Conservation (phyloP, 768 basidiomycete genomes). For the Xerocomus brunneocitrinus region DNA sequence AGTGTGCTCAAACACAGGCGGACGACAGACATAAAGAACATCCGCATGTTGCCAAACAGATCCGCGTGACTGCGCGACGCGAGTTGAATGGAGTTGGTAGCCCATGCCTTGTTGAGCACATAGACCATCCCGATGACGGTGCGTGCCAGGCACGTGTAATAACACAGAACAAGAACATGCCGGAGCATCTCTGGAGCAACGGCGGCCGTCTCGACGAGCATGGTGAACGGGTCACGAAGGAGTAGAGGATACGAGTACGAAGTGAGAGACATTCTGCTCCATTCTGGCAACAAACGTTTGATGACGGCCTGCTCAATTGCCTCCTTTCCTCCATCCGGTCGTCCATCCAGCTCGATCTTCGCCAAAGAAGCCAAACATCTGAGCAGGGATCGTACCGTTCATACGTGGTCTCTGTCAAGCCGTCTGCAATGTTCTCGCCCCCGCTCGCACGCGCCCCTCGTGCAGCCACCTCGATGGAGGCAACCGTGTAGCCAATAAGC, state of each 20-base stretch:
- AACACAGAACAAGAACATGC: slow-evolving; percentile 82
- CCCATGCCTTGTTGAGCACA: slow-evolving; percentile 68
- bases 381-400: slow-evolving; percentile 74
- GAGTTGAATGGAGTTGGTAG: slow-evolving; percentile 43
- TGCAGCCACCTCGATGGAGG: slow-evolving; percentile 73
- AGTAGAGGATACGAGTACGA: slow-evolving; percentile 83
- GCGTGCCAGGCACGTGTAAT: slow-evolving; percentile 86
- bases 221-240: slow-evolving; percentile 83
- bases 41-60: slow-evolving; percentile 78
- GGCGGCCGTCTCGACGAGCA: slow-evolving; percentile 86
- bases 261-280: slow-evolving; percentile 80
- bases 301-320: slow-evolving; percentile 81
- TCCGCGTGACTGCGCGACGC: slow-evolving; percentile 53
- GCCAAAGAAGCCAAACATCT: slow-evolving; percentile 64
- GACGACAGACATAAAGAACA: slow-evolving; percentile 89
- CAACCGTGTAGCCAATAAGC: slow-evolving; percentile 82
- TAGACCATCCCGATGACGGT: slow-evolving; percentile 84
- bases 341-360: slow-evolving; percentile 60
- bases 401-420: slow-evolving; percentile 64
- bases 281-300: slow-evolving; percentile 86
- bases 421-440: slow-evolving; percentile 57
- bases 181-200: slow-evolving; percentile 86
- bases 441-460: slow-evolving; percentile 54
- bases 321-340: slow-evolving; percentile 71
- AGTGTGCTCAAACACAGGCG: slow-evolving; percentile 84